Evolutionary conservation across 1,284 basidiomycete genomes (phyloP).

Genomic region (Trichosporon ovoides): DNA sequence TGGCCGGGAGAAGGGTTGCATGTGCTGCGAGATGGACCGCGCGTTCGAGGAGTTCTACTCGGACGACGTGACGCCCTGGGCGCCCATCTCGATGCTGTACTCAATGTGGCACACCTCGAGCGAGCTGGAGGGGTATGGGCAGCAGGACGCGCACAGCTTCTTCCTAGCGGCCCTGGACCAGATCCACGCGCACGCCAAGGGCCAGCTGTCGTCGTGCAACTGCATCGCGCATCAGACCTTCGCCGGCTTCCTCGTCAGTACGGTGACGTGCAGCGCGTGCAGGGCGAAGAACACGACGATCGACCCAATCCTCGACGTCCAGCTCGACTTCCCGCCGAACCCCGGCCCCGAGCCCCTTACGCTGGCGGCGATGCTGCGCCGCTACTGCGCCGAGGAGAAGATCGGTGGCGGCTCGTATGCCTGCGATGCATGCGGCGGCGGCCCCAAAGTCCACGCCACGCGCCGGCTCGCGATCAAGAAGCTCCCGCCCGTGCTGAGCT

Average conservation of each 20-base stretch:
- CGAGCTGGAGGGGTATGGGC: slow-evolving; percentile 82
- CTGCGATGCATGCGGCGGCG: slow-evolving; percentile 44
- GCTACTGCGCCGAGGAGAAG: slow-evolving; percentile 40
- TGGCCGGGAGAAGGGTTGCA: slow-evolving; percentile 61
- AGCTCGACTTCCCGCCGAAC: slow-evolving; percentile 61
- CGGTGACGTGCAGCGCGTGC: slow-evolving; percentile 75
- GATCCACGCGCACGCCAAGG: slow-evolving; percentile 72
- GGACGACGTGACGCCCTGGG: slow-evolving; percentile 64
- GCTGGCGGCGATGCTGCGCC: slow-evolving; percentile 32
- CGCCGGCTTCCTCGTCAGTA: slow-evolving; percentile 77
- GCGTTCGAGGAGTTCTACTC: slow-evolving; percentile 82
- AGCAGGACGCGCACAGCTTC: slow-evolving; percentile 62
- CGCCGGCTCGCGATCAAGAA: slow-evolving; percentile 79
- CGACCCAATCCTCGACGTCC: slow-evolving; percentile 88
- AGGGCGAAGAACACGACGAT: slow-evolving; percentile 69
- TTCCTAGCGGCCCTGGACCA: slow-evolving; percentile 75
- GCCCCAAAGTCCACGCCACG: slow-evolving; percentile 53
- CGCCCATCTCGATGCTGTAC: slow-evolving; percentile 76
- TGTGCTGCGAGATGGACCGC: slow-evolving; percentile 91
- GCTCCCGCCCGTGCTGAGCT: slow-evolving; percentile 83
- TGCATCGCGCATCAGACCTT: slow-evolving; percentile 92
- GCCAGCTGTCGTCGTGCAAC: slow-evolving; percentile 60
- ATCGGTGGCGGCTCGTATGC: slow-evolving; percentile 45
- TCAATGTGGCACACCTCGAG: slow-evolving; percentile 79
- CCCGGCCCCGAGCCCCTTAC: slow-evolving; percentile 16